Evolutionary conservation across 179 eudicot species (phyloP).

Genomic region (Spinacia oleracea): DNA sequence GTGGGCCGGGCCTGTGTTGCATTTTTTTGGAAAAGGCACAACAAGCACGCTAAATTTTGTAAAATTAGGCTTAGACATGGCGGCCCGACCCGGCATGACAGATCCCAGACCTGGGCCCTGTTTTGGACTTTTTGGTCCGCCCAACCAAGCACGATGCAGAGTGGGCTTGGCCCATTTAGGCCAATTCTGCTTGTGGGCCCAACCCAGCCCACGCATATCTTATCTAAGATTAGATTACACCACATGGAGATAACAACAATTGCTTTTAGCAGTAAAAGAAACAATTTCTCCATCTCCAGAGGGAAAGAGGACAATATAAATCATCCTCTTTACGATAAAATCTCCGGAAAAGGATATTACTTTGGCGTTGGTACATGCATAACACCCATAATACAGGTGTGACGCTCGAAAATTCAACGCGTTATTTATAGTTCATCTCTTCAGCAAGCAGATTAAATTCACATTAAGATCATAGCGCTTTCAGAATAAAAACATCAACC

Average conservation of each 20-base stretch:
- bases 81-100: no score
- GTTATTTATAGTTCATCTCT: background rate
- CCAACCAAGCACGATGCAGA: no score
- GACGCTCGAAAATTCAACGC: slow-evolving; percentile 22
- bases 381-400: slow-evolving; percentile 22
- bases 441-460: background rate
- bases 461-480: background rate
- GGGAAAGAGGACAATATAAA: slow-evolving; percentile 6
- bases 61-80: no score
- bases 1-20: no score
- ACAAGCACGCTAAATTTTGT: no score
- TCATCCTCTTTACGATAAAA: background rate
- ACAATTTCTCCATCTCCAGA: slow-evolving; percentile 4
- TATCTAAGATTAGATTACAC: background rate
- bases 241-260: background rate
- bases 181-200: no score
- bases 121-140: no score
- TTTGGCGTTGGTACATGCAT: slow-evolving; percentile 24
- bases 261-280: background rate
- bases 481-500: background rate
- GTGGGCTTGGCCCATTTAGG: no score
- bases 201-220: no score
- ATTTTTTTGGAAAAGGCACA: no score
- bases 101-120: no score
- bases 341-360: slow-evolving; percentile 14